These are phyloP conservation scores for Coemansia sp. DNA, from an alignment of 192 early-diverging fungal species.

Conservation along the genomic window DNA sequence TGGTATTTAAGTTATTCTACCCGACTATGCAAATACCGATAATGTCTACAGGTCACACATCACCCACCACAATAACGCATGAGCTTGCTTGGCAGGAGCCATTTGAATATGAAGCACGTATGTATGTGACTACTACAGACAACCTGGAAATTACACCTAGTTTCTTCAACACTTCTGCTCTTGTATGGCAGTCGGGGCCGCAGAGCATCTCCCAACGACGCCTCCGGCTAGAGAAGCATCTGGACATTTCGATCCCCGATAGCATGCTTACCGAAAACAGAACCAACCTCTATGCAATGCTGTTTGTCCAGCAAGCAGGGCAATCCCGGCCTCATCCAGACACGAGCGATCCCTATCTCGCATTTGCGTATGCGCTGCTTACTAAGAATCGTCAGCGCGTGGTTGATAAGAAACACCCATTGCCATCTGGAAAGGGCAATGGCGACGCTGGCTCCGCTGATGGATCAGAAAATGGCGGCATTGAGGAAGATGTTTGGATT, in stretches of 20 bases:
- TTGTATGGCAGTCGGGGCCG: conserved; percentile 37
- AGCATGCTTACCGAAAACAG: conserved; percentile 20
- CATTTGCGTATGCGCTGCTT: conserved; percentile 32
- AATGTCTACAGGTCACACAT: conserved; percentile 15
- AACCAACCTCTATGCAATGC: conserved; percentile 33
- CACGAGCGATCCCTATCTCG: conserved; percentile 22
- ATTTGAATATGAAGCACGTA: conserved; percentile 38
- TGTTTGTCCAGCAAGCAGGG: conserved; percentile 43
- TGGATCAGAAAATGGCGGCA: background rate
- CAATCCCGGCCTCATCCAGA: conserved; percentile 12
- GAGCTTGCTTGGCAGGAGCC: conserved; percentile 47
- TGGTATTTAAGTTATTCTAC: conserved; percentile 41
- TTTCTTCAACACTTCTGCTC: conserved; percentile 32
- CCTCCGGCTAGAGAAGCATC: conserved; percentile 14
- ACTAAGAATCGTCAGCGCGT: conserved; percentile 21
- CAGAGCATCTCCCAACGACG: conserved; percentile 29
- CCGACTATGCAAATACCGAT: conserved; percentile 46
- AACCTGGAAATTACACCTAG: conserved; percentile 10
- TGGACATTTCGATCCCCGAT: conserved; percentile 25
- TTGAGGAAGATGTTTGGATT: conserved; percentile 28
- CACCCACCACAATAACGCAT: conserved; percentile 13
- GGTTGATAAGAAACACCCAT: conserved; percentile 28
- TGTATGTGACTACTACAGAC: conserved; percentile 40
- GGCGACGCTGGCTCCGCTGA: background rate
- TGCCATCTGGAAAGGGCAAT: conserved; percentile 12